Percentiles rank a stretch among this genome's conserved stretches.
Evolutionary conservation across 2,329 filamentous ascomycete species (phyloP).

Genomic region (Epichloe glyceriae): DNA sequence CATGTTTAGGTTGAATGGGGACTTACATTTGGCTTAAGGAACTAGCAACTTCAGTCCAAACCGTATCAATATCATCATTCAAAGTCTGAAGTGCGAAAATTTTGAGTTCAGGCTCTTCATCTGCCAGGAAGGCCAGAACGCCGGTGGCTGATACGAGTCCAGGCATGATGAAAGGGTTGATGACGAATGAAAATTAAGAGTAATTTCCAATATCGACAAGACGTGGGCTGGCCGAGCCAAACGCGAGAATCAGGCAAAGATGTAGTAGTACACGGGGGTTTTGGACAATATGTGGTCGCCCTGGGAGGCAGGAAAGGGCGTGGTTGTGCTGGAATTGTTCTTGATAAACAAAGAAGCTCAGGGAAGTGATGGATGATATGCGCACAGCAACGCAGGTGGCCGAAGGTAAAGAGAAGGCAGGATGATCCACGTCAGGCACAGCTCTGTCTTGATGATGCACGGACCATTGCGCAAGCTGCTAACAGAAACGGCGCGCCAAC

Average conservation of each 20-base stretch:
- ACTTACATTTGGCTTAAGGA: constrained; percentile 82
- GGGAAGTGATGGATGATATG: not conserved
- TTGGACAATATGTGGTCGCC: not conserved
- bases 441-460: constrained; percentile 21
- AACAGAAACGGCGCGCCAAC: not conserved
- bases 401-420: constrained; percentile 10
- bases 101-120: constrained; percentile 88
- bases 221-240: not conserved
- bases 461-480: constrained; percentile 1
- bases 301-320: not conserved
- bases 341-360: not conserved
- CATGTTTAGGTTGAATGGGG: not conserved
- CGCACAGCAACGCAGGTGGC: not conserved
- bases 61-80: constrained; percentile 89
- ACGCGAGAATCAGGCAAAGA: no score
- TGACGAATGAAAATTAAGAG: constrained; percentile 2
- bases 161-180: constrained; percentile 50
- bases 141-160: constrained; percentile 88
- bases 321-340: not conserved
- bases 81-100: constrained; percentile 89
- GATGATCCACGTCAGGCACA: constrained; percentile 33
- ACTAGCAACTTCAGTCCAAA: constrained; percentile 95
- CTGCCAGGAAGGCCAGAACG: constrained; percentile 86
- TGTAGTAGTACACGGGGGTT: not conserved
- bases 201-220: not conserved